These are phyloP conservation scores for Suillus alpinus DNA, from an alignment of 768 basidiomycete genomes.

Conservation along the genomic window DNA sequence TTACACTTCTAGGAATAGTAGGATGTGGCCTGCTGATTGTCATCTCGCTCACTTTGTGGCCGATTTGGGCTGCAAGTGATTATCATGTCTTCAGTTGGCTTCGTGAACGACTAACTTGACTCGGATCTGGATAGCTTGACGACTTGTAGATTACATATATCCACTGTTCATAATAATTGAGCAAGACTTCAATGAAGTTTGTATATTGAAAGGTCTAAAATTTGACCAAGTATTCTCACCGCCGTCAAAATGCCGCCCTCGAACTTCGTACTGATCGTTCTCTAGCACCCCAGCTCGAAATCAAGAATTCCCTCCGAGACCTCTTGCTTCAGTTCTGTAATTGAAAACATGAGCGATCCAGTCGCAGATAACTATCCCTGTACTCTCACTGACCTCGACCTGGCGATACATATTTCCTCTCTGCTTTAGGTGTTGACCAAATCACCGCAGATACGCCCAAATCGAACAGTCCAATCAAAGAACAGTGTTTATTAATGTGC, in stretches of 20 bases:
- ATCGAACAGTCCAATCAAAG: no score
- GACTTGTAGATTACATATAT: neutral
- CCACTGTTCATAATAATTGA: neutral
- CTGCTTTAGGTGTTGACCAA: no score
- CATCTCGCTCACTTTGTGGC: neutral
- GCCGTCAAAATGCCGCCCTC: neutral
- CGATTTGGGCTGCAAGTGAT: neutral
- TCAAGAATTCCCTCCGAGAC: no score
- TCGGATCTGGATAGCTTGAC: neutral
- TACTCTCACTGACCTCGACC: no score
- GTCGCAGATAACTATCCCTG: no score
- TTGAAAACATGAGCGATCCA: neutral
- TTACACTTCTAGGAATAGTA: neutral
- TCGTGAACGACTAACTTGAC: neutral
- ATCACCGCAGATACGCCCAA: no score
- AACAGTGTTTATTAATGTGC: neutral
- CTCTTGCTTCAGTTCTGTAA: neutral
- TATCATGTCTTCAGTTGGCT: neutral
- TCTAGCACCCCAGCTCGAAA: no score
- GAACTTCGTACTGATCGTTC: no score
- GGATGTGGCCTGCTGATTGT: neutral
- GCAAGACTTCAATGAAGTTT: neutral
- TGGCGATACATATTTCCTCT: no score
- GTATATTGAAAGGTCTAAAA: neutral
- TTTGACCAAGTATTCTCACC: neutral